These are phyloP conservation scores for Cutaneotrichosporon sp. DNA, from an alignment of 1,284 basidiomycete species.

Conservation along the genomic window DNA sequence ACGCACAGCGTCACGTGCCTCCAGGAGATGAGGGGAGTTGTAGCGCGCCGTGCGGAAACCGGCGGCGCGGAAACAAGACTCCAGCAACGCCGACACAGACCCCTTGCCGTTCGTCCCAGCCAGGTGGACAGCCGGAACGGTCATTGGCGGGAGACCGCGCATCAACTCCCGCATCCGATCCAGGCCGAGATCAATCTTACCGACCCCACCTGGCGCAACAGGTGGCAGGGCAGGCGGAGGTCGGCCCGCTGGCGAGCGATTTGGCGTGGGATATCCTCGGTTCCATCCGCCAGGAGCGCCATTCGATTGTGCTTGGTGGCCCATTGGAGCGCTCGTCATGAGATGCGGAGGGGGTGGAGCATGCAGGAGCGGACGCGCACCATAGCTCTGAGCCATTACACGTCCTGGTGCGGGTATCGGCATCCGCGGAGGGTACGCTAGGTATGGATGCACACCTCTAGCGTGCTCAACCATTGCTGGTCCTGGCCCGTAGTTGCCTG, in stretches of 20 bases:
- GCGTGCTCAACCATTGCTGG: slow-evolving; percentile 9
- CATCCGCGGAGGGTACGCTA: slow-evolving; percentile 3
- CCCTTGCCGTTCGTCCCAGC: slow-evolving; percentile 98
- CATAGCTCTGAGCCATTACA: background rate
- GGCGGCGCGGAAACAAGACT: slow-evolving; percentile 67
- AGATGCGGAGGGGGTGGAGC: slow-evolving; percentile 3
- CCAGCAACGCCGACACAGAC: slow-evolving; percentile 78
- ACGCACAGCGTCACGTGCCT: slow-evolving; percentile 73
- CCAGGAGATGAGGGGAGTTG: slow-evolving; percentile 88
- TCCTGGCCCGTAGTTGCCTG: slow-evolving; percentile 2
- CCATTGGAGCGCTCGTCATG: slow-evolving; percentile 3
- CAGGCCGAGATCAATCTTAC: slow-evolving; percentile 71
- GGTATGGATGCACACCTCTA: slow-evolving; percentile 4
- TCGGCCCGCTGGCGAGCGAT: background rate
- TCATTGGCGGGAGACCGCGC: slow-evolving; percentile 63
- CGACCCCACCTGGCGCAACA: slow-evolving; percentile 21
- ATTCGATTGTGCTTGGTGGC: background rate
- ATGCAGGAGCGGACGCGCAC: background rate
- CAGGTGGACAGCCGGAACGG: slow-evolving; percentile 83
- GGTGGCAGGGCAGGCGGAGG: slow-evolving; percentile 1
- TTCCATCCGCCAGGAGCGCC: background rate
- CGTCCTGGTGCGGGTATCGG: background rate
- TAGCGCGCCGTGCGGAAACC: slow-evolving; percentile 72
- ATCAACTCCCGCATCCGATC: slow-evolving; percentile 67
- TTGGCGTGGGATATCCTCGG: background rate